Base-by-base conservation (phyloP, 805 yeast genomes). In the Ogataea paradorogensis region DNA sequence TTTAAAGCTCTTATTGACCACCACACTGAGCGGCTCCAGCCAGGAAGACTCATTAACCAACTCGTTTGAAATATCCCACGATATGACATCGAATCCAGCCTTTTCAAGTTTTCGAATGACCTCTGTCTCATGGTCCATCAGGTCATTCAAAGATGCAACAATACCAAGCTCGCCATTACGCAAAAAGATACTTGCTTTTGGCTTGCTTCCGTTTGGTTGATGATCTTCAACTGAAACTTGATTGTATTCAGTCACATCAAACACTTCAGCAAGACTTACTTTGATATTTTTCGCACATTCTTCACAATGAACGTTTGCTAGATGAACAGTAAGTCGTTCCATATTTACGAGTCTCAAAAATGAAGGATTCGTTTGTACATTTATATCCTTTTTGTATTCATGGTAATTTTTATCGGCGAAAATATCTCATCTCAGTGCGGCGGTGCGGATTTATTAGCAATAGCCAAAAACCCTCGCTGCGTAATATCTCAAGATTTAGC, bases 231-330 rank as follows among this genome's bases (percentile, higher is more conserved):
- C 22, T 14, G 18, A 28, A 21, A 29, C 29, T 9, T 32, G n/a
- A 27, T 53, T 50, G 32, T 50, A 48, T 32, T 54, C 48, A 1
- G 30, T 40, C 18, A 46, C 39, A 24, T 38, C 30, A 37, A 58
- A 56, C 20, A 51, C 36, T 10, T 52, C 40, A 4, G 58, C 33
- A 10, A 75, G 42, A 1, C 59, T 43, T 6, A 47, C 38, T 13
- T 49, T 47, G 15, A 79, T 63, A 9, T 67, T 55, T 3, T 47
- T 46, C 43, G 69, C 73, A 51, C 85, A 80, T 27, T 71, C 73
- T 3, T 61, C 62, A 51, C 85, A 80, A 52, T 79, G 84, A 27
- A 79, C 65, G 46, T 80, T 79, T 3, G 61, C 64, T 27, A 78
- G 47, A 3, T 30, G 38, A 4, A 55, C 31, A 6, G 43, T 43